phyloP scores from a whole-genome alignment of 768 basidiomycete genomes.

The Ephemerocybe angulata region DNA sequence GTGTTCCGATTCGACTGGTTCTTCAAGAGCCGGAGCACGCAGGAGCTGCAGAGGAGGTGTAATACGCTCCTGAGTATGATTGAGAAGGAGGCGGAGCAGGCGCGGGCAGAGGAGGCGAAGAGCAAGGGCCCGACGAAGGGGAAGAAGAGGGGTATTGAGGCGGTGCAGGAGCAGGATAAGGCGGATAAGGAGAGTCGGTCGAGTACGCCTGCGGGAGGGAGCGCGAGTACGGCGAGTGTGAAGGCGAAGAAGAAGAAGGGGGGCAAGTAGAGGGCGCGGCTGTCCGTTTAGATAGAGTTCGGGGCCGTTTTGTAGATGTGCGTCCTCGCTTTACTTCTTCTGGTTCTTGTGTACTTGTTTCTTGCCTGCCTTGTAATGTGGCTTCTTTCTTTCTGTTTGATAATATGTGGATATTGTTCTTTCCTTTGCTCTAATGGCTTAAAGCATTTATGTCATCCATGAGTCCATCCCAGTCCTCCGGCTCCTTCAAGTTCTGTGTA shows the following conservation, averaged over 20 bases:
- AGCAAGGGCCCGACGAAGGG: constrained; percentile 56
- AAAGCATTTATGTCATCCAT: no score
- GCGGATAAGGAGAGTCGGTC: constrained; percentile 59
- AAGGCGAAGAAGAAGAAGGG: constrained; percentile 59
- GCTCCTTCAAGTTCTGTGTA: no score
- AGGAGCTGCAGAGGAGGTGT: constrained; percentile 85
- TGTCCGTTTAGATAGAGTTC: no score
- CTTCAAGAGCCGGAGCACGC: constrained; percentile 88
- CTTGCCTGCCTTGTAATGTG: no score
- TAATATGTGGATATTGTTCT: no score
- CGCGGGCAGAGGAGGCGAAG: constrained; percentile 65
- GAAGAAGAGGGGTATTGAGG: constrained; percentile 76
- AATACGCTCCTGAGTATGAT: constrained; percentile 87
- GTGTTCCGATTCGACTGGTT: constrained; percentile 99
- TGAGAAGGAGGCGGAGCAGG: constrained; percentile 81
- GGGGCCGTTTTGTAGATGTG: no score
- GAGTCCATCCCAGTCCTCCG: no score
- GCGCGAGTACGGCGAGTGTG: constrained; percentile 49
- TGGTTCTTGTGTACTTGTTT: no score
- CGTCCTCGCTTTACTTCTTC: no score
- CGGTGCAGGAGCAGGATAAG: constrained; percentile 47
- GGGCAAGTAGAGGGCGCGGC: not conserved
- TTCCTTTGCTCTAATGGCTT: no score
- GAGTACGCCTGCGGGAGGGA: constrained; percentile 48
- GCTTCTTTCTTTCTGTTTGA: no score